phyloP scores from a whole-genome alignment of 2,329 filamentous ascomycete genomes.

The Septoria petroselini region DNA sequence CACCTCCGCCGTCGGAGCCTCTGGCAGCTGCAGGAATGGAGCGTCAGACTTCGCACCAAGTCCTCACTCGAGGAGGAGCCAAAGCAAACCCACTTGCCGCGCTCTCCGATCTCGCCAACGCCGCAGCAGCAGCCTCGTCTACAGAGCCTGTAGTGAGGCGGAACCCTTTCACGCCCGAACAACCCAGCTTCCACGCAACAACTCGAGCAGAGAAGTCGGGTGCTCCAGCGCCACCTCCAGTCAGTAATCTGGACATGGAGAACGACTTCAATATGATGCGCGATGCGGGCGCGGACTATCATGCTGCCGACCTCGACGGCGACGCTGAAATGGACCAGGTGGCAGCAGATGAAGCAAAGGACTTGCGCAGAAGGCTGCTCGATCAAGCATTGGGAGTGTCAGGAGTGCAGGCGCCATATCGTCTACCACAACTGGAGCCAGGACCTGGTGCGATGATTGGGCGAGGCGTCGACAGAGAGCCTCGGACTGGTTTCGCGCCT shows the following conservation, averaged over 20 bases:
- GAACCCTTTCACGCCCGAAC: slow-evolving; percentile 47
- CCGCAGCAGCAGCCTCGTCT: slow-evolving; percentile 38
- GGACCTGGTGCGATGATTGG: slow-evolving; percentile 37
- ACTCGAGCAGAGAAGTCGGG: slow-evolving; percentile 47
- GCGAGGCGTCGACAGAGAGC: slow-evolving; percentile 36
- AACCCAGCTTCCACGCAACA: slow-evolving; percentile 47
- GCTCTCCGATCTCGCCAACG: slow-evolving; percentile 54
- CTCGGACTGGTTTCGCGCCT: slow-evolving; percentile 37
- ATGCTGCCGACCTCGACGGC: slow-evolving; percentile 10
- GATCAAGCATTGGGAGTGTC: slow-evolving; percentile 37
- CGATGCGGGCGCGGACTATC: slow-evolving; percentile 28
- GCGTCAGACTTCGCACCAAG: slow-evolving; percentile 57
- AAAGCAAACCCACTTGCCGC: slow-evolving; percentile 50
- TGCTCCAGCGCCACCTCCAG: slow-evolving; percentile 46
- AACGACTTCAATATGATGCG: slow-evolving; percentile 51
- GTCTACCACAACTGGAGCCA: slow-evolving; percentile 37
- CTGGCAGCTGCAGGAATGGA: slow-evolving; percentile 53
- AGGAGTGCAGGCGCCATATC: slow-evolving; percentile 35
- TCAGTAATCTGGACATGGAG: slow-evolving; percentile 46
- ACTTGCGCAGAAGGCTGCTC: slow-evolving; percentile 34
- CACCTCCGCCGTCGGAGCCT: slow-evolving; percentile 31
- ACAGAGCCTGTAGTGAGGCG: slow-evolving; percentile 28
- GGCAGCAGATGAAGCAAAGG: slow-evolving; percentile 25
- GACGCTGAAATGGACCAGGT: slow-evolving; percentile 27
- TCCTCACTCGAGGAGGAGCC: slow-evolving; percentile 50